phyloP scores from a whole-genome alignment of 2,329 filamentous ascomycete species.

The Cephalotrichum gorgonifer region DNA sequence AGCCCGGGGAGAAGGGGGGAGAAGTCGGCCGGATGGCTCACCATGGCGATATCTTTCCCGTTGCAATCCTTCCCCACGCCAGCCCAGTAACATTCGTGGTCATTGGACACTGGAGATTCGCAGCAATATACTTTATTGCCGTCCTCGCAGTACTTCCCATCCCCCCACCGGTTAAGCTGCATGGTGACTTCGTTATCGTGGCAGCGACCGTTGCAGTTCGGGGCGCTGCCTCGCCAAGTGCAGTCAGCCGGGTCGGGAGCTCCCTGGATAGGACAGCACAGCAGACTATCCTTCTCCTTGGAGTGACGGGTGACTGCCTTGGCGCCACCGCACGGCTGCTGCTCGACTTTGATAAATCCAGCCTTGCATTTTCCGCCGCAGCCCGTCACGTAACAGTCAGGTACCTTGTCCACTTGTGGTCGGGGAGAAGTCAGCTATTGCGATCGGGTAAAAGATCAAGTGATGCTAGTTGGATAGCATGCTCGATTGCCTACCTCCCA shows the following conservation, averaged over 20 bases:
- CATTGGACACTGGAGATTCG: conserved; percentile 11
- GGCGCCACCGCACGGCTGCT: conserved; percentile 15
- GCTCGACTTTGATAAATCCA: conserved; percentile 16
- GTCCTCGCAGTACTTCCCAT: conserved; percentile 16
- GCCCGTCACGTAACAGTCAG: conserved; percentile 19
- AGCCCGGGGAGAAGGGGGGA: too few species aligned
- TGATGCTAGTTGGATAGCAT: too few species aligned
- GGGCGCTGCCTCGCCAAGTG: conserved; percentile 18
- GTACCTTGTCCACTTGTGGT: too few species aligned
- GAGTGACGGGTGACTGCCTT: background rate
- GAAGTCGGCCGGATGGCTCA: too few species aligned
- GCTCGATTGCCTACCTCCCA: too few species aligned
- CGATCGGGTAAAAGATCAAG: too few species aligned
- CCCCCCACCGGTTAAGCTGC: conserved; percentile 16
- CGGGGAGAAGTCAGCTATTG: too few species aligned
- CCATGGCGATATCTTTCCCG: conserved; percentile 10
- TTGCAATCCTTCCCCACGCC: conserved; percentile 12
- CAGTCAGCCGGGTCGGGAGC: conserved; percentile 19
- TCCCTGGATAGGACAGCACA: conserved; percentile 20
- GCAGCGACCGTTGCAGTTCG: conserved; percentile 21
- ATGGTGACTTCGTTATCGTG: conserved; percentile 21
- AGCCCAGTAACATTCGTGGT: conserved; percentile 15
- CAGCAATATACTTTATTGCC: conserved; percentile 20
- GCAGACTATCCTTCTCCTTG: conserved; percentile 12
- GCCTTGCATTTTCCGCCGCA: conserved; percentile 18